Evolutionary conservation across 352 stramenopile genomes (phyloP).

Genomic region (Elongisporangium prolatum): DNA sequence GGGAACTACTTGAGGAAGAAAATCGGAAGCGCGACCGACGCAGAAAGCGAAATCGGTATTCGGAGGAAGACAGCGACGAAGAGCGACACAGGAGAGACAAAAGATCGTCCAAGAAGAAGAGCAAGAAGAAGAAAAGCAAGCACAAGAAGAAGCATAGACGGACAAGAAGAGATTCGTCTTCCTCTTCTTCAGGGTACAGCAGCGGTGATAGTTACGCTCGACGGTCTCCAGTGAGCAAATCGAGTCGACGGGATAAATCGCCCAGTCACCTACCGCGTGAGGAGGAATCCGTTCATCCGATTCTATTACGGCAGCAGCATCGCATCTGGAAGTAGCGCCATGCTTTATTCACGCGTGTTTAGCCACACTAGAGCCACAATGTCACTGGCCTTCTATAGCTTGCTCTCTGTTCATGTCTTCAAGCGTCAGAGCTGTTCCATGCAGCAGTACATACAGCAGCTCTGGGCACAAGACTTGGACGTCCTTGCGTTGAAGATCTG

Average conservation of each 20-base stretch:
- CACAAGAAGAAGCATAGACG: conserved; percentile 7
- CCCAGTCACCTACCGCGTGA: background rate
- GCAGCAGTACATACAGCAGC: conserved; percentile 27
- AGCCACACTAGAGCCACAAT: conserved; percentile 1
- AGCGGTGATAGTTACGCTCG: background rate
- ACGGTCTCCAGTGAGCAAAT: background rate
- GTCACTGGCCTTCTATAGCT: conserved; percentile 1
- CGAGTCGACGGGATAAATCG: background rate
- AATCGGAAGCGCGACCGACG: conserved; percentile 7
- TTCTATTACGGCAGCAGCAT: conserved; percentile 26
- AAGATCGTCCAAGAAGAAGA: conserved; percentile 12
- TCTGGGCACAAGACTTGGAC: conserved; percentile 35
- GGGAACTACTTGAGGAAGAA: conserved; percentile 26
- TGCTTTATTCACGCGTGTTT: background rate
- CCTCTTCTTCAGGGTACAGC: conserved; percentile 3
- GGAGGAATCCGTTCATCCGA: conserved; percentile 8
- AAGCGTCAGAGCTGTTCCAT: conserved; percentile 35
- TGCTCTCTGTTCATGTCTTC: conserved; percentile 31
- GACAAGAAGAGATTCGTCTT: background rate
- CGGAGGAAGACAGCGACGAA: background rate
- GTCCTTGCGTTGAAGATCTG: conserved; percentile 26
- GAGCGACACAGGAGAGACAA: conserved; percentile 9
- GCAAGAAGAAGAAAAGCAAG: conserved; percentile 26
- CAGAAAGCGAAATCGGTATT: background rate
- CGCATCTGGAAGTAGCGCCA: conserved; percentile 37